A percentile compares a stretch with the other conserved stretches of the same genome.
Evolutionary conservation across 2,329 filamentous ascomycete species (phyloP).

Genomic region (Aspergillus candidus): DNA sequence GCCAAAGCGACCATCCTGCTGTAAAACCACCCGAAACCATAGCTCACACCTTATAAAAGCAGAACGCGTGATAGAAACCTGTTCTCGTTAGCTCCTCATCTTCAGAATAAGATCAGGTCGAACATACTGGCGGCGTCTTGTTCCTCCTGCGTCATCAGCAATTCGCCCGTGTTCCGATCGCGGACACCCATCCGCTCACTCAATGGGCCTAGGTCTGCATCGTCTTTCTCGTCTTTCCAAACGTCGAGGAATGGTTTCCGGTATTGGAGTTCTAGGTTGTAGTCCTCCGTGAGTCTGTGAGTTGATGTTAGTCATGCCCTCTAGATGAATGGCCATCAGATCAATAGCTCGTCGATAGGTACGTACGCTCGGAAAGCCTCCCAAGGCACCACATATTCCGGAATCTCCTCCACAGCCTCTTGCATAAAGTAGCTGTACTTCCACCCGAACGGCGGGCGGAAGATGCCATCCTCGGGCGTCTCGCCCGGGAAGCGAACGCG

Average conservation of each 20-base stretch:
- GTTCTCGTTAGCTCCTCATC: constrained; percentile 10
- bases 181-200: constrained; percentile 96
- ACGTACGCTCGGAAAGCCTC: constrained; percentile 78
- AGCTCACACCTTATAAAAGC: constrained; percentile 81
- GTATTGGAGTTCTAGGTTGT: constrained; percentile 92
- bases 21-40: too few species aligned
- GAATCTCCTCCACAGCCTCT: constrained; percentile 92
- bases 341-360: background rate
- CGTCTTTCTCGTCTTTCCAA: constrained; percentile 86
- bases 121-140: constrained; percentile 72
- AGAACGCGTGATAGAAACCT: constrained; percentile 86
- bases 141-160: constrained; percentile 76
- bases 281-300: constrained; percentile 73
- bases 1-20: too few species aligned
- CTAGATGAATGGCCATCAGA: background rate
- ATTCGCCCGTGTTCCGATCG: constrained; percentile 57
- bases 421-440: constrained; percentile 96
- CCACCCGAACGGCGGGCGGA: constrained; percentile 93
- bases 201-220: constrained; percentile 70
- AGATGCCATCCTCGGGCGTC: constrained; percentile 79
- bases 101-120: background rate
- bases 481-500: constrained; percentile 78
- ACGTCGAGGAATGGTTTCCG: constrained; percentile 86
- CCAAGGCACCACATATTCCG: constrained; percentile 98
- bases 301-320: constrained; percentile 6